Evolutionary conservation across 768 basidiomycete species (phyloP).

Genomic region (Vishniacozyma victoriae): DNA sequence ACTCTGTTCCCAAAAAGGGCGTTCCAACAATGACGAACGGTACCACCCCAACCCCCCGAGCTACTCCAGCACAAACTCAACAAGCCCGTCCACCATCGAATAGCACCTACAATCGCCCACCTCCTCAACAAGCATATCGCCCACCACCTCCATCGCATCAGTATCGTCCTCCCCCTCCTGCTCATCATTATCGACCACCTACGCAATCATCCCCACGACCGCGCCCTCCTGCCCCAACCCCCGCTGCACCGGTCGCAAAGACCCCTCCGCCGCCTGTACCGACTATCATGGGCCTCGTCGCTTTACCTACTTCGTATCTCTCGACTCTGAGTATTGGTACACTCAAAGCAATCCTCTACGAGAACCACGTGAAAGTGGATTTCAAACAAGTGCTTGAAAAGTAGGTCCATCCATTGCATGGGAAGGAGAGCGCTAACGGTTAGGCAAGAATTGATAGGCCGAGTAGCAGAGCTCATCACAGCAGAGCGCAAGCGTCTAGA

Average conservation of each 20-base stretch:
- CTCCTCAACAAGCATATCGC: constrained; percentile 6
- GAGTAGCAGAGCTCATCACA: constrained; percentile 38
- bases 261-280: constrained; percentile 53
- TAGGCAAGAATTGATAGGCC: constrained; percentile 34
- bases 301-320: constrained; percentile 58
- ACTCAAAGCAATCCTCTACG: constrained; percentile 73
- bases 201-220: no score
- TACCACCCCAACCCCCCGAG: constrained; percentile 8
- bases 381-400: constrained; percentile 73
- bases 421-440: not conserved
- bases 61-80: constrained; percentile 9
- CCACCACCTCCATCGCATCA: constrained; percentile 17
- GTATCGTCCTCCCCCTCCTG: constrained; percentile 22
- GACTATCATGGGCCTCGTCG: constrained; percentile 63
- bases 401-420: constrained; percentile 19
- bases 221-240: constrained; percentile 24
- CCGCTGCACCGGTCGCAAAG: constrained; percentile 47
- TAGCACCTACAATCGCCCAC: not conserved
- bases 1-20: constrained; percentile 39
- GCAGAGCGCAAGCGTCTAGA: constrained; percentile 44
- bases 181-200: constrained; percentile 12
- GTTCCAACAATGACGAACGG: constrained; percentile 7
- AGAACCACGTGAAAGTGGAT: constrained; percentile 62
- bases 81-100: constrained; percentile 18
- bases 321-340: constrained; percentile 59